phyloP scores from a whole-genome alignment of 177 flowering plant species.

The Vitis hybrid region DNA sequence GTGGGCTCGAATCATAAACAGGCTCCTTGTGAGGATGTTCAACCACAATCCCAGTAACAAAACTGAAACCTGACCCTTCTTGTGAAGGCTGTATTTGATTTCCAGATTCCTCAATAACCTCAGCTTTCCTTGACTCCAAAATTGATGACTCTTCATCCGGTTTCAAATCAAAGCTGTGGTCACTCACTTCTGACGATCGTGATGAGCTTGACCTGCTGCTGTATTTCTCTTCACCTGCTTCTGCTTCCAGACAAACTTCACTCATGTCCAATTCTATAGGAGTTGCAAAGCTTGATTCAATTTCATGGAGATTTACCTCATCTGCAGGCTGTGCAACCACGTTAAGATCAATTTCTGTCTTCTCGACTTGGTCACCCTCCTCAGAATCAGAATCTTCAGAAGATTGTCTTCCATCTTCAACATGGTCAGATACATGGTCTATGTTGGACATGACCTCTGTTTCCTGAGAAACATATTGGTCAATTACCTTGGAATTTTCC shows the following conservation, averaged over 20 bases:
- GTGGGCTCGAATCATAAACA: constrained; percentile 78
- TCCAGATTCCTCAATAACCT: constrained; percentile 20
- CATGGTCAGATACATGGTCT: constrained; percentile 31
- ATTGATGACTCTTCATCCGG: constrained; percentile 17
- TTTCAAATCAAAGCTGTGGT: constrained; percentile 27
- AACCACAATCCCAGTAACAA: constrained; percentile 15
- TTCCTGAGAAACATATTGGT: constrained; percentile 37
- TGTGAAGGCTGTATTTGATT: constrained; percentile 26
- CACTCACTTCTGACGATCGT: constrained; percentile 46
- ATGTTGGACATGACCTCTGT: constrained; percentile 23
- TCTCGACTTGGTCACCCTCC: constrained; percentile 33
- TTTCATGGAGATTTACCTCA: constrained; percentile 19
- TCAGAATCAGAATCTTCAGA: constrained; percentile 38
- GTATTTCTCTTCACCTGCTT: constrained; percentile 34
- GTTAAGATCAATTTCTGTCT: constrained; percentile 24
- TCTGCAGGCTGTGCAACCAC: constrained; percentile 14
- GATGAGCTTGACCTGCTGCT: constrained; percentile 44
- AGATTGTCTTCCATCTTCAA: constrained; percentile 49
- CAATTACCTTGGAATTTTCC: constrained; percentile 42
- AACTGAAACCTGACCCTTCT: constrained; percentile 22
- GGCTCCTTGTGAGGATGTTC: constrained; percentile 51
- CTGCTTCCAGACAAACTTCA: constrained; percentile 22
- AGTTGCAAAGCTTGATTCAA: constrained; percentile 15
- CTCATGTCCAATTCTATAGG: constrained; percentile 9
- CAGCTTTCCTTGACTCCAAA: constrained; percentile 18